Evolutionary conservation across 2,329 filamentous ascomycete species (phyloP).

Genomic region (Grosmannia clavigera): DNA sequence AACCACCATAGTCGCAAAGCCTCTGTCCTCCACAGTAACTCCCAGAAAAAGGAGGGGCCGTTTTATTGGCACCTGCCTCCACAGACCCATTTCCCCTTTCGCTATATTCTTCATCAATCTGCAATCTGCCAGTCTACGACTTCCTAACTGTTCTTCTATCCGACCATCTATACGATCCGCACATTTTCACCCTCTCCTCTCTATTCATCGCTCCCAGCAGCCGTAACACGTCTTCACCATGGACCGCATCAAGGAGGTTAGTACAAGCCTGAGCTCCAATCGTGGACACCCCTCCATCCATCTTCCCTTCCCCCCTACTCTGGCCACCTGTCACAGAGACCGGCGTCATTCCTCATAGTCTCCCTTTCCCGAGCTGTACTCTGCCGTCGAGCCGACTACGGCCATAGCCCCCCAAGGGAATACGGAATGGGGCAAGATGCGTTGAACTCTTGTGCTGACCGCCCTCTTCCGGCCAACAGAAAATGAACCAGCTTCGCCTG

Average conservation of each 20-base stretch:
- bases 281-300: not conserved
- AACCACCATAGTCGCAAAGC: not conserved
- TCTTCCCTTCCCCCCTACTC: slow-evolving; percentile 1
- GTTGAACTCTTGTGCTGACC: slow-evolving; percentile 4
- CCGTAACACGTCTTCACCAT: slow-evolving; percentile 28
- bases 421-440: not conserved
- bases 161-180: not conserved
- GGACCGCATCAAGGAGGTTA: slow-evolving; percentile 85
- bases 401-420: not conserved
- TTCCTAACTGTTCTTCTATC: not conserved
- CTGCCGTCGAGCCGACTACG: not conserved
- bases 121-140: not conserved
- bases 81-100: slow-evolving; percentile 1
- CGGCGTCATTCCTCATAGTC: not conserved
- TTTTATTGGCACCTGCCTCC: slow-evolving; percentile 10
- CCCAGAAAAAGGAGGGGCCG: slow-evolving; percentile 10
- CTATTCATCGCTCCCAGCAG: not conserved
- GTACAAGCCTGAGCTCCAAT: slow-evolving; percentile 20
- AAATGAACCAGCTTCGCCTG: slow-evolving; percentile 88
- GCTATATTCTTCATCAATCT: not conserved
- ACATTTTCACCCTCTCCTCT: not conserved
- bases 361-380: not conserved
- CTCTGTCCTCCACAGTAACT: not conserved
- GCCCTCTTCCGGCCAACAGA: slow-evolving; percentile 37
- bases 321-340: not conserved